Evolutionary conservation across 2,329 filamentous ascomycete species (phyloP).

Genomic region (Cordyceps cicadae): DNA sequence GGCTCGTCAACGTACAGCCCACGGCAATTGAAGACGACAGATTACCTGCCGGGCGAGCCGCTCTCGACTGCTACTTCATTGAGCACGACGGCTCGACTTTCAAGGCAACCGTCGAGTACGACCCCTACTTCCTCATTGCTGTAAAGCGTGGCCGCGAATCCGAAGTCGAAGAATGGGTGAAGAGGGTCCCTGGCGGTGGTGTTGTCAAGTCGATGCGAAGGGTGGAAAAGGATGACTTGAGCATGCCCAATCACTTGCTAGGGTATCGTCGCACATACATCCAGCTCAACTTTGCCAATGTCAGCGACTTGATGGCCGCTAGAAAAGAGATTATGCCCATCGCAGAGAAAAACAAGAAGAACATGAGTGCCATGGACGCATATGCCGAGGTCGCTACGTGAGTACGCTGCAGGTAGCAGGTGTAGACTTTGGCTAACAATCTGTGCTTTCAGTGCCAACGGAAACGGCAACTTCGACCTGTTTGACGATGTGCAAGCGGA

Average conservation of each 20-base stretch:
- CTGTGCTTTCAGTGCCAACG: constrained; percentile 33
- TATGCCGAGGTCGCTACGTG: constrained; percentile 93
- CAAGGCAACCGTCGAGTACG: constrained; percentile 93
- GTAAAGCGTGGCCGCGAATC: constrained; percentile 80
- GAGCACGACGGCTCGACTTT: constrained; percentile 82
- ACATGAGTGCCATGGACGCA: constrained; percentile 93
- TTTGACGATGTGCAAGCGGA: constrained; percentile 83
- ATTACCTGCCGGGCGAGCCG: constrained; percentile 74
- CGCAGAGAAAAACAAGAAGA: constrained; percentile 94
- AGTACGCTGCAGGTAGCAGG: constrained; percentile 23
- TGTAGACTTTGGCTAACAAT: constrained; percentile 13
- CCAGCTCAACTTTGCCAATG: constrained; percentile 79
- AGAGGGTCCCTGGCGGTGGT: constrained; percentile 69
- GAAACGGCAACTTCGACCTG: constrained; percentile 80
- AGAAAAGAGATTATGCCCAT: constrained; percentile 78
- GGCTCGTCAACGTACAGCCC: constrained; percentile 92
- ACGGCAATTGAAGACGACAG: constrained; percentile 82
- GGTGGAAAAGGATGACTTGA: constrained; percentile 86
- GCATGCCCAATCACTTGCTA: constrained; percentile 90
- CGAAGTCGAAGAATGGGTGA: constrained; percentile 93
- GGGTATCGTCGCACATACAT: constrained; percentile 86
- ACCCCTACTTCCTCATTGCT: constrained; percentile 91
- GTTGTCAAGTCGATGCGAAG: constrained; percentile 69
- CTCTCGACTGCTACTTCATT: constrained; percentile 95
- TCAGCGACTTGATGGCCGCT: constrained; percentile 76